phyloP scores from a whole-genome alignment of 2,329 filamentous ascomycete species.

The Arthrobotrys iridis region DNA sequence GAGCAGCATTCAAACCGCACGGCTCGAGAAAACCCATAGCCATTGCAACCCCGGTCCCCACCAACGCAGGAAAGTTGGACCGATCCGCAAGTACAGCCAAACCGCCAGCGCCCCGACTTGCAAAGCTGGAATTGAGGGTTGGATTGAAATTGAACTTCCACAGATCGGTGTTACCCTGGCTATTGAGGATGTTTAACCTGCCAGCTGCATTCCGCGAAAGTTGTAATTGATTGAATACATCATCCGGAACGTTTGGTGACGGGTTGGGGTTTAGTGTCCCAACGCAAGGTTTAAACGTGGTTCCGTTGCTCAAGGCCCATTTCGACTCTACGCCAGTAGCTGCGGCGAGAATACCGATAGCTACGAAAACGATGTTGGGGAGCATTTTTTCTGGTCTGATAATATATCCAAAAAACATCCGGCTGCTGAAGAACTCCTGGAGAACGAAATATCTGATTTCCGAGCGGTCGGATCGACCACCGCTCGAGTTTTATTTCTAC shows the following conservation, averaged over 20 bases:
- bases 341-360: background rate
- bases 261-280: conserved; percentile 24
- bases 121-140: conserved; percentile 17
- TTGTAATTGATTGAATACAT: conserved; percentile 23
- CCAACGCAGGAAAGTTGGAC: conserved; percentile 38
- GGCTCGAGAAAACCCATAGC: conserved; percentile 33
- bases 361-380: background rate
- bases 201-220: conserved; percentile 9
- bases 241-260: conserved; percentile 15
- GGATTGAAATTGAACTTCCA: conserved; percentile 37
- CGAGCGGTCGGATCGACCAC: background rate
- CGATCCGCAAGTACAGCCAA: conserved; percentile 42
- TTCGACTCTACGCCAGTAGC: conserved; percentile 2
- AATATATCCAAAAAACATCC: background rate
- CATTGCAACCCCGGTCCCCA: conserved; percentile 27
- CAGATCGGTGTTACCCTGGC: conserved; percentile 16
- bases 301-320: conserved; percentile 27
- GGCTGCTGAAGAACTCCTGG: too few species aligned
- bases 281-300: conserved; percentile 4
- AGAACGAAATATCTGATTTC: background rate
- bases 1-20: conserved; percentile 27
- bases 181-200: conserved; percentile 17
- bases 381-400: conserved; percentile 2
- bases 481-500: background rate
- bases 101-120: conserved; percentile 40